Evolutionary conservation across 257 asterid species (phyloP), one percentile per base, ranked within the genome.

Genomic region (Asclepias syriaca): DNA sequence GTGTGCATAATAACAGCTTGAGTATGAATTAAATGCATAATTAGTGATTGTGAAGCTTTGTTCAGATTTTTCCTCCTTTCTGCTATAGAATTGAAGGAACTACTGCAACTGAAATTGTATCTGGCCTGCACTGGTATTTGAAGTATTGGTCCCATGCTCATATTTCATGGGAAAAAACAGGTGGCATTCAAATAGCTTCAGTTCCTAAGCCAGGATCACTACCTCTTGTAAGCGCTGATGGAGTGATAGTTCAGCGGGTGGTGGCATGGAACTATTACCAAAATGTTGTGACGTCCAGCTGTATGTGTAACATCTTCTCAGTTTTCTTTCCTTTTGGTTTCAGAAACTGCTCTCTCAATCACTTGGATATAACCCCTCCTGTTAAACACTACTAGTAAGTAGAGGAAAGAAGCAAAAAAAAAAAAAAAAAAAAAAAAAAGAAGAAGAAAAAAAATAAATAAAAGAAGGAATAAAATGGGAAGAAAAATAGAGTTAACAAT

Each of bases 241-340:
- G 92, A 65, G 88, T 89, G 77, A 77, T 37, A 59, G 81, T 91
- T 82, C 89, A 82, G 61, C 98, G 99, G 37, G 85, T 96, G 29
- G 90, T 85, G 48, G 95, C 97, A 1, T 94, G 97, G 99, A 91
- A 88, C 79, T 94, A 94, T 85, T 87, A 91, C 84, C 99, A 94
- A 79, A 94, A 94, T 85, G 99, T 94, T 51, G 99, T 94, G 79
- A 94, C 99, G 3, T 94, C 99, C 71, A 94, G 99, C 93, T 94
- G 99, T 94, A 88, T 83, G 98, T 63, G 65, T 69, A 22, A 61
- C n/a, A 21, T 54, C 50, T 80, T 71, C 66, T 40, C 71, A 57
- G 32, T 51, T 24, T 74, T 74, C 34, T 66, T 66, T 27, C 39
- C 16, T 22, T 68, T 73, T 43, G 29, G 58, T 55, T 73, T 3